Evolutionary conservation across 768 basidiomycete genomes (phyloP).

Genomic region (Dacryopinax primogenitus): DNA sequence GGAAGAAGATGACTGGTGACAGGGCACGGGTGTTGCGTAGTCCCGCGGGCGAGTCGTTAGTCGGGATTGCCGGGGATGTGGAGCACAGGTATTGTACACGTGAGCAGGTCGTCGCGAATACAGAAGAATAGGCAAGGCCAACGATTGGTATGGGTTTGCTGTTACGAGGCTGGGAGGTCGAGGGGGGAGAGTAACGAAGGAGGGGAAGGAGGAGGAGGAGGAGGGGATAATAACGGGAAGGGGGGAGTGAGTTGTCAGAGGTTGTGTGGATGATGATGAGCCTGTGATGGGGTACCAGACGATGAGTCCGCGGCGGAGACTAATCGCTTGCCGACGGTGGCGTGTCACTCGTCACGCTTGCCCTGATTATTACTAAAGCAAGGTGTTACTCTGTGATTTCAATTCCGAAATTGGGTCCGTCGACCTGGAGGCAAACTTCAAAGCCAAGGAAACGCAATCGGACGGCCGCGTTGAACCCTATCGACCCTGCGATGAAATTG

Average conservation of each 20-base stretch:
- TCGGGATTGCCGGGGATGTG: not conserved
- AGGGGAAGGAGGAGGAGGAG: not conserved
- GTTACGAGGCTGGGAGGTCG: not conserved
- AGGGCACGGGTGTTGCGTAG: not conserved
- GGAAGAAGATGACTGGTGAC: not conserved
- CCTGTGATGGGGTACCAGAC: not conserved
- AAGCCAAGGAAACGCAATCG: constrained; percentile 9
- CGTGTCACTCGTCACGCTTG: constrained; percentile 1
- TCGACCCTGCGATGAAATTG: constrained; percentile 2
- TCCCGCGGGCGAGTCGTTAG: not conserved
- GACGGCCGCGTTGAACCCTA: constrained; percentile 6
- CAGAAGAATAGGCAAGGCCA: not conserved
- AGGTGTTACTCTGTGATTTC: constrained; percentile 4
- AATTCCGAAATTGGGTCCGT: not conserved
- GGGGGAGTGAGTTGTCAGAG: not conserved
- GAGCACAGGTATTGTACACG: constrained; percentile 5
- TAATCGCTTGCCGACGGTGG: constrained; percentile 1
- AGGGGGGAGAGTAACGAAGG: not conserved
- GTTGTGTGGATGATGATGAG: not conserved
- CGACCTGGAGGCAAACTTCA: not conserved
- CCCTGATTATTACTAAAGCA: constrained; percentile 7
- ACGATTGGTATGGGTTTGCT: constrained; percentile 1
- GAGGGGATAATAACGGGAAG: not conserved
- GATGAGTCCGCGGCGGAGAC: constrained; percentile 7
- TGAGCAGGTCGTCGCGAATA: constrained; percentile 8